Conservation (phyloP, 352 stramenopile genomes). For the Globisporangium nodosum region DNA sequence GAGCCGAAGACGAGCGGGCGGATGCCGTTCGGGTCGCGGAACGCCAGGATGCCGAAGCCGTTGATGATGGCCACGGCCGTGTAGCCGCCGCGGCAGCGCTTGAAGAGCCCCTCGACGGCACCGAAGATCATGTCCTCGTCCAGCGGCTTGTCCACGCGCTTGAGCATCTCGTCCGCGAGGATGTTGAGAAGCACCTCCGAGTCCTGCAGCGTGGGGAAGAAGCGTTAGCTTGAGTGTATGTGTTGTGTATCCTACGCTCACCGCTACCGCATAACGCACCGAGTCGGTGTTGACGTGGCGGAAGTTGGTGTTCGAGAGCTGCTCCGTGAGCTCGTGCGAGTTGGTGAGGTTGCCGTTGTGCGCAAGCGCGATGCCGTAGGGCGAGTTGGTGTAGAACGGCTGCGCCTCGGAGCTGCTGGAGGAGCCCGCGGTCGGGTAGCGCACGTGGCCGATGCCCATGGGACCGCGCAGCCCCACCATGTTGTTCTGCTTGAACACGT, state of each 20-base stretch:
- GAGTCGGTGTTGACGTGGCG: conserved; percentile 98
- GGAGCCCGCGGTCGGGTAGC: conserved; percentile 97
- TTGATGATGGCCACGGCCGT: conserved; percentile 97
- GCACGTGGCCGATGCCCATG: conserved; percentile 96
- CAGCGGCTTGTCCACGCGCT: conserved; percentile 61
- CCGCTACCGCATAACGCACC: conserved; percentile 15
- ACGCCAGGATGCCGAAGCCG: conserved; percentile 96
- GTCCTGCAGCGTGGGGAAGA: conserved; percentile 50
- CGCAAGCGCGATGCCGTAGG: conserved; percentile 96
- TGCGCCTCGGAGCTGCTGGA: conserved; percentile 90
- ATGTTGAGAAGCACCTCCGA: conserved; percentile 99
- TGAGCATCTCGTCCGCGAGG: conserved; percentile 95
- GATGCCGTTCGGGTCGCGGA: conserved; percentile 97
- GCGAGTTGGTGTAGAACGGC: conserved; percentile 99
- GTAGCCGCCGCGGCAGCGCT: conserved; percentile 95
- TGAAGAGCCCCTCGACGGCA: conserved; percentile 90
- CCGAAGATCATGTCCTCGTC: conserved; percentile 86
- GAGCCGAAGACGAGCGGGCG: conserved; percentile 94
- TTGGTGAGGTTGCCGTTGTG: conserved; percentile 99
- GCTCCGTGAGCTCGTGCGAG: conserved; percentile 91
- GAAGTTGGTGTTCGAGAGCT: conserved; percentile 90
- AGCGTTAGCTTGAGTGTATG: neutral
- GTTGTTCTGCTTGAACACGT: conserved; percentile 99
- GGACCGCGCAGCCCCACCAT: conserved; percentile 95
- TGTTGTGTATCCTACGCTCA: too few relatives aligned